These are phyloP conservation scores for Penicillium sp. DNA, from an alignment of 2,329 filamentous ascomycete species.

Conservation along the genomic window DNA sequence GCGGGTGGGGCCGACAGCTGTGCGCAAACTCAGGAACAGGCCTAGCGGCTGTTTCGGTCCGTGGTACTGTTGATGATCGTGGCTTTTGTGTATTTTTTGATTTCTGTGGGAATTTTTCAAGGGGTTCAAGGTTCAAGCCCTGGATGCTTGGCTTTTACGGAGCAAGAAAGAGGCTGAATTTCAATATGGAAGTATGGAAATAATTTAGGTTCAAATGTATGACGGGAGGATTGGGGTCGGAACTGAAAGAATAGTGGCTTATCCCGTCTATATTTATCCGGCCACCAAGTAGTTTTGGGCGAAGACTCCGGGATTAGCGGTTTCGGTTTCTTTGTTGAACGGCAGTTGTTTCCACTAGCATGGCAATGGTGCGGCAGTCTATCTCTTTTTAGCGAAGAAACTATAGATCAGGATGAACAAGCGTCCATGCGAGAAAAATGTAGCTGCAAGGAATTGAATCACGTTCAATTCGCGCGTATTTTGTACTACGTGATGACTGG, in stretches of 20 bases:
- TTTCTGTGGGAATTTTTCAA: neutral
- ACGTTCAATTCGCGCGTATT: neutral
- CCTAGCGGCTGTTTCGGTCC: slow-evolving; percentile 20
- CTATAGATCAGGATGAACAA: neutral
- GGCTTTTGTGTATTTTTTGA: slow-evolving; percentile 7
- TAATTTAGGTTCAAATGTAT: neutral
- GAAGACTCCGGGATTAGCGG: neutral
- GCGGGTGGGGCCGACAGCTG: slow-evolving; percentile 13
- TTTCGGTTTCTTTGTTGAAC: neutral
- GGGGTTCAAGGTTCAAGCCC: neutral
- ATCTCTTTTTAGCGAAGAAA: neutral
- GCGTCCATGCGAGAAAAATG: neutral
- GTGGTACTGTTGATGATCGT: slow-evolving; percentile 22
- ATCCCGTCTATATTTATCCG: neutral
- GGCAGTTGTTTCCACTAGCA: neutral
- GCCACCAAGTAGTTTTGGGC: neutral
- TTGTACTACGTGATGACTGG: neutral
- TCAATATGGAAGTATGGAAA: neutral
- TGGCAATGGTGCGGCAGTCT: neutral
- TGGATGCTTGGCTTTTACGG: neutral
- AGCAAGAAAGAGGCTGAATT: neutral
- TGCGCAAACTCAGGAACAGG: slow-evolving; percentile 31
- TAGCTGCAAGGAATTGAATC: neutral
- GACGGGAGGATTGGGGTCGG: neutral
- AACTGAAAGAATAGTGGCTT: neutral